Evolutionary conservation across 495 filamentous ascomycete species (phyloP), one percentile per base, ranked within the genome.

Genomic region (Trichocladium uniseriatum): DNA sequence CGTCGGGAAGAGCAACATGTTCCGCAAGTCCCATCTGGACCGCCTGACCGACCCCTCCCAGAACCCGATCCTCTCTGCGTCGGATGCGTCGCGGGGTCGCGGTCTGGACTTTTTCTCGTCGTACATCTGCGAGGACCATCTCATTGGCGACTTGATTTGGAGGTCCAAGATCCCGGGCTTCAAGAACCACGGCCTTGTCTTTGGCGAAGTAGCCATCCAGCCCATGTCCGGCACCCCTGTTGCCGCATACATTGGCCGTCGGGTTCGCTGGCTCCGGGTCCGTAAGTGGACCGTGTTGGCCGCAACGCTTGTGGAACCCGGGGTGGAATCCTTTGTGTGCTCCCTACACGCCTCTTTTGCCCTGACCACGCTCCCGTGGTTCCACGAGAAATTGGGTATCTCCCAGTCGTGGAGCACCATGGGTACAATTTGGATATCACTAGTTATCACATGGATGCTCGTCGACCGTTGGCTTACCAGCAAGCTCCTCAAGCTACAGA

Each of bases 1-100:
- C 46, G 86, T 97, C 6, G 92, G 92, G 21, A 99, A 99, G 69
- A 94, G 87, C 45, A 97, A 92, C 68, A 94, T 99, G 86, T 97
- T 97, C 72, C 86, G 92, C 22, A 84, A 83, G 41, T 90, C 89
- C 0, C 91, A 99, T 58, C 80, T 99, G 21, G 77, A 88, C 59
- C 76, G 76, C 49, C 75, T 94, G 16, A 96, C 90, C n/a, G 61
- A 72, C 41, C 75, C 69, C 8, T 55, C 58, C 16, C 73, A 44
- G 35, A 76, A 71, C 58, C 70, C 65, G 18, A 56, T 67, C 43
- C 63, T 74, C 55, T 62, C 65, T 27, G 54, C 75, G 57, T 51
- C 68, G 54, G 61, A 75, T 45, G 56, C 69, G 42, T 55, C 64
- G 49, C 70, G 76, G 10, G 69, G 70, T 34, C 76, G 78, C 0